Evolutionary conservation across 1,139 yeast species (phyloP).

Genomic region (Scheffersomyces stambukii): DNA sequence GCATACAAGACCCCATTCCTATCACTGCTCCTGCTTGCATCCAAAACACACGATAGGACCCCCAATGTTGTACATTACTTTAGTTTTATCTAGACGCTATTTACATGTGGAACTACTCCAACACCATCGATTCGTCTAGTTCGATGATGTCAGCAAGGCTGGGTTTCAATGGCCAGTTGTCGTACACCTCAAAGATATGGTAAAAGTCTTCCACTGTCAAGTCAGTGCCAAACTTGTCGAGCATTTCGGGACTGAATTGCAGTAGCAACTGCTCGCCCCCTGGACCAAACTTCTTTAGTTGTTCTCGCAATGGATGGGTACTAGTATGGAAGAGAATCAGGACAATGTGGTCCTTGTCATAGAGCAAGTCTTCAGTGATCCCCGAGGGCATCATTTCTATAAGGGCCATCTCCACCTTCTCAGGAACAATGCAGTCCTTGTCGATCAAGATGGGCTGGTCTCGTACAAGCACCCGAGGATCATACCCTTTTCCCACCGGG

Average conservation of each 20-base stretch:
- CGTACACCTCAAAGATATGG: conserved; percentile 48
- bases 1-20: too few species aligned
- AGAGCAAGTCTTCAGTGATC: conserved; percentile 56
- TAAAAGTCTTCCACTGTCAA: conserved; percentile 54
- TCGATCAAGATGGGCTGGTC: conserved; percentile 38
- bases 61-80: too few species aligned
- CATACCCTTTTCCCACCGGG: conserved; percentile 29
- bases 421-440: conserved; percentile 16
- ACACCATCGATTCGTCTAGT: too few species aligned
- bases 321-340: conserved; percentile 25
- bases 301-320: conserved; percentile 29
- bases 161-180: conserved; percentile 88
- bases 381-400: conserved; percentile 58
- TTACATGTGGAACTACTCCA: too few species aligned
- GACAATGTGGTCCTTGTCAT: conserved; percentile 62
- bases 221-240: conserved; percentile 44
- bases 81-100: too few species aligned
- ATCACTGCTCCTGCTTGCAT: too few species aligned
- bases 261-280: conserved; percentile 67
- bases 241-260: conserved; percentile 27
- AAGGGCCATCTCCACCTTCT: conserved; percentile 32
- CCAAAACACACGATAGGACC: too few species aligned
- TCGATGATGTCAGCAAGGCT: conserved; percentile 14
- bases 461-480: conserved; percentile 30
- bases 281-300: conserved; percentile 63